phyloP scores from a whole-genome alignment of 202 grass and related monocot species.

The Schoenoplectus tabernaemontani region DNA sequence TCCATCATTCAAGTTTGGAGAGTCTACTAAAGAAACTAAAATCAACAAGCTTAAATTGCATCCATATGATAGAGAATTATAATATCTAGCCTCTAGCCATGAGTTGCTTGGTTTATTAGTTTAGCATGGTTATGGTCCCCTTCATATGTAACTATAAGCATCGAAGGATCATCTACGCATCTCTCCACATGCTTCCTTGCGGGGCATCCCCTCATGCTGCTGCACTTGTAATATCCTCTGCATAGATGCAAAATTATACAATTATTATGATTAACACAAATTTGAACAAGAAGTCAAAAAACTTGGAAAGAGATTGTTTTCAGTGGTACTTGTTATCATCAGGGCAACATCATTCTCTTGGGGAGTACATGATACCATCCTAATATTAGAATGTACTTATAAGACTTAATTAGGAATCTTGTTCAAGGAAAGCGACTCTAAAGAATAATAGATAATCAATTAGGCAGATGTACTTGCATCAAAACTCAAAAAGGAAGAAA shows the following conservation, averaged over 20 bases:
- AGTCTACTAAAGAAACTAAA: neutral
- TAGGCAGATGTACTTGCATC: neutral
- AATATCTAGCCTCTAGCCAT: neutral
- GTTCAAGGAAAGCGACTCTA: neutral
- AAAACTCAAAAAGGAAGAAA: neutral
- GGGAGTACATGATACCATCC: neutral
- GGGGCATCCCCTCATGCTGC: constrained; percentile 86
- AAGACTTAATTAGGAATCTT: neutral
- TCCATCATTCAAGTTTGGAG: neutral
- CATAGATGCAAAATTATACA: constrained; percentile 12
- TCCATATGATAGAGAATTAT: neutral
- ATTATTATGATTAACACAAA: neutral
- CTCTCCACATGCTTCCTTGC: constrained; percentile 94
- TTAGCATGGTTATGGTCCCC: constrained; percentile 76
- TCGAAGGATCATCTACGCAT: constrained; percentile 77
- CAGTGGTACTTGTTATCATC: neutral
- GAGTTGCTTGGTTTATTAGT: constrained; percentile 40
- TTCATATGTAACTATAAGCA: constrained; percentile 92
- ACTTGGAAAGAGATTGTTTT: neutral
- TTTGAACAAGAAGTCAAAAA: neutral
- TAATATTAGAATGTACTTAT: neutral
- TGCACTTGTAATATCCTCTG: constrained; percentile 99
- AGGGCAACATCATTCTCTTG: neutral
- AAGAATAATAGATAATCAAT: neutral
- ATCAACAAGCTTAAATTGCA: neutral